Evolutionary conservation across 2,329 filamentous ascomycete genomes (phyloP).

Genomic region (Microcyclosporella mali): DNA sequence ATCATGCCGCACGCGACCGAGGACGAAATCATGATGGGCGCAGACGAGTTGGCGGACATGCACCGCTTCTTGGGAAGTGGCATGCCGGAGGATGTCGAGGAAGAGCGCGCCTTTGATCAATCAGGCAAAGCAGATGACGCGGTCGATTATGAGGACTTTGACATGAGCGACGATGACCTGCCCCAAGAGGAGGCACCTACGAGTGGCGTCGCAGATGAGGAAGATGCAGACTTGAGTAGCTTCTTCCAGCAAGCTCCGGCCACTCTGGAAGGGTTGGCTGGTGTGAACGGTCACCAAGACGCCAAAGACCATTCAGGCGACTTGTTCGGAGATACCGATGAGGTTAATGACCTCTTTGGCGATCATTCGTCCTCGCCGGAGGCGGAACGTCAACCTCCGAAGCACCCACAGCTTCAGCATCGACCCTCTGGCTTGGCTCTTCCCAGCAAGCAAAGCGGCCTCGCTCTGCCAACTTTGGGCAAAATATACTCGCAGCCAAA

Average conservation of each 20-base stretch:
- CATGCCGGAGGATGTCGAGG: conserved; percentile 19
- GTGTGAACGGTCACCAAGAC: conserved; percentile 19
- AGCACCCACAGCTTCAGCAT: conserved; percentile 17
- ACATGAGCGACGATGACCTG: conserved; percentile 81
- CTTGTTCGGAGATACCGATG: conserved; percentile 59
- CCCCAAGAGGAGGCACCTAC: conserved; percentile 64
- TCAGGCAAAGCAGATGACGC: conserved; percentile 87
- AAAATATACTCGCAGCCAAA: conserved; percentile 3
- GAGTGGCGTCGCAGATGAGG: conserved; percentile 16
- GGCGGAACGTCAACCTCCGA: conserved; percentile 18
- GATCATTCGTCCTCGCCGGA: conserved; percentile 31
- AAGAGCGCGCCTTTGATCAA: conserved; percentile 35
- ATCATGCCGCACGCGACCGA: conserved; percentile 36
- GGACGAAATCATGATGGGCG: conserved; percentile 9
- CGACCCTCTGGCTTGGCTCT: conserved; percentile 26
- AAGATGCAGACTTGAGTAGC: conserved; percentile 11
- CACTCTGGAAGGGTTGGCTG: conserved; percentile 11
- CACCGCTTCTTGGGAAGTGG: conserved; percentile 25
- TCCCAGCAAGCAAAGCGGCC: conserved; percentile 23
- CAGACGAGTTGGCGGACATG: conserved; percentile 13
- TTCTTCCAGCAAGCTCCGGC: conserved; percentile 11
- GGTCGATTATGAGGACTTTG: conserved; percentile 70
- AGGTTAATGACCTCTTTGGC: conserved; percentile 35
- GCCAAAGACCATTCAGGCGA: conserved; percentile 42
- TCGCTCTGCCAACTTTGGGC: conserved; percentile 23